A percentile compares a stretch with the other conserved stretches of the same genome.
Conservation (phyloP, 2,329 filamentous ascomycete species). For the Phoma sp. region DNA sequence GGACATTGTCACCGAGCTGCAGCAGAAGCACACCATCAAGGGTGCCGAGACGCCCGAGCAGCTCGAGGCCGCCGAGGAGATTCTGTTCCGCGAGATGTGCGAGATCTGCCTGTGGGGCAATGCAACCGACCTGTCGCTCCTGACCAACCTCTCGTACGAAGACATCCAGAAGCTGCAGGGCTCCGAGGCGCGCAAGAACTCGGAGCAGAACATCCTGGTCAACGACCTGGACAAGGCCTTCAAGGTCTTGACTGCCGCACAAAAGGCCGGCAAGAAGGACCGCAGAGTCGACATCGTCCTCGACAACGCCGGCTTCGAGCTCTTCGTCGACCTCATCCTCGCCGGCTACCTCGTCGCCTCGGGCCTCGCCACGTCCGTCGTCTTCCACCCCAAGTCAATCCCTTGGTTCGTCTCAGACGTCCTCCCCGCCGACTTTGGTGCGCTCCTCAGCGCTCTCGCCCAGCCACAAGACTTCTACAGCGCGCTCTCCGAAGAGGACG, state of each 20-base stretch:
- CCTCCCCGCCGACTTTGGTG: conserved; percentile 81
- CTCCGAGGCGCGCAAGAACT: conserved; percentile 80
- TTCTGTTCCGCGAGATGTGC: conserved; percentile 90
- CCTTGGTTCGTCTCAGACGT: conserved; percentile 99
- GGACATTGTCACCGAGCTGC: conserved; percentile 73
- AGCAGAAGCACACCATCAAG: conserved; percentile 57
- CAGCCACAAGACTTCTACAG: conserved; percentile 81
- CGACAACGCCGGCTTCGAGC: conserved; percentile 96
- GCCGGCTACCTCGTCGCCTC: conserved; percentile 88
- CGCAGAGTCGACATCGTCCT: conserved; percentile 91
- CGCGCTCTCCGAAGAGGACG: conserved; percentile 72
- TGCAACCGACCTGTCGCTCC: conserved; percentile 89
- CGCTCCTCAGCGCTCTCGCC: conserved; percentile 81
- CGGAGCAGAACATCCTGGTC: conserved; percentile 89
- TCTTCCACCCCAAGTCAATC: conserved; percentile 92
- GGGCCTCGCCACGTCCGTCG: conserved; percentile 82
- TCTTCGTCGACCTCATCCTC: conserved; percentile 92
- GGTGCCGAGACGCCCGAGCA: conserved; percentile 58
- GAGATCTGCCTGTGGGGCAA: conserved; percentile 98
- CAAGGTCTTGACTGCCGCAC: conserved; percentile 69
- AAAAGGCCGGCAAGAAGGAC: conserved; percentile 67
- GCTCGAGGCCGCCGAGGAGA: conserved; percentile 72
- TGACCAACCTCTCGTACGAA: conserved; percentile 90
- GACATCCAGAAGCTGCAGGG: conserved; percentile 98
- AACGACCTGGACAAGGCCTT: conserved; percentile 84